Conservation (phyloP, 129 eudicot genomes). For the Artemisia annua region DNA sequence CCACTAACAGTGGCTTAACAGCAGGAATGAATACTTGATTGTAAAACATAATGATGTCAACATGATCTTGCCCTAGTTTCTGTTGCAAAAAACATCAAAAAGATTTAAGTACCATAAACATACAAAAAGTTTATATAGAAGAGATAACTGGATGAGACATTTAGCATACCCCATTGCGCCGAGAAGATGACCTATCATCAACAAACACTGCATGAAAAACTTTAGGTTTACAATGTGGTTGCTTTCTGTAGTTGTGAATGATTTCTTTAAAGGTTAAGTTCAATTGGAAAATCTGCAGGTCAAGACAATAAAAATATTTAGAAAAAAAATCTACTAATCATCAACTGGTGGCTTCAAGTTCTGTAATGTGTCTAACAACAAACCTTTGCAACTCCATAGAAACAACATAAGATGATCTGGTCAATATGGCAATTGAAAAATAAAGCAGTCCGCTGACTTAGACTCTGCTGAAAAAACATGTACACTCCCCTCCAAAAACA, state of each 20-base stretch:
- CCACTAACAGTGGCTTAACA: conserved; percentile 82
- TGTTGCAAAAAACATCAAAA: conserved; percentile 36
- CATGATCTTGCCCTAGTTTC: conserved; percentile 83
- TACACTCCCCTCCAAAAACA: conserved; percentile 38
- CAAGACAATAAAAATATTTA: conserved; percentile 16
- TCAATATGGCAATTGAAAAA: conserved; percentile 92
- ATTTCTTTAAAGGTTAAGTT: conserved; percentile 86
- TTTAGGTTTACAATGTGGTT: conserved; percentile 91
- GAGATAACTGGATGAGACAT: no score
- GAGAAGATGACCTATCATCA: conserved; percentile 33
- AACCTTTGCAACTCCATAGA: conserved; percentile 99
- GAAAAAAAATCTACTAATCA: neutral
- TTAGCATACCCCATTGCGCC: no score
- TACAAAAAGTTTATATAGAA: no score
- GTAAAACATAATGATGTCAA: conserved; percentile 88
- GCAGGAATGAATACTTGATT: conserved; percentile 81
- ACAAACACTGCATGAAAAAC: conserved; percentile 89
- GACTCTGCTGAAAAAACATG: conserved; percentile 81
- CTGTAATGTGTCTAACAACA: conserved; percentile 28
- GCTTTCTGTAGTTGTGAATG: conserved; percentile 78
- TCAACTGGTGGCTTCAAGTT: conserved; percentile 5
- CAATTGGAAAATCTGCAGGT: conserved; percentile 80
- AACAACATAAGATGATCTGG: conserved; percentile 93
- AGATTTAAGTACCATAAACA: neutral
- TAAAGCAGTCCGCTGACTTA: conserved; percentile 59